Evolutionary conservation across 2,329 filamentous ascomycete species (phyloP), one percentile per base, ranked within the genome.

Genomic region (Arachnopeziza araneosa): DNA sequence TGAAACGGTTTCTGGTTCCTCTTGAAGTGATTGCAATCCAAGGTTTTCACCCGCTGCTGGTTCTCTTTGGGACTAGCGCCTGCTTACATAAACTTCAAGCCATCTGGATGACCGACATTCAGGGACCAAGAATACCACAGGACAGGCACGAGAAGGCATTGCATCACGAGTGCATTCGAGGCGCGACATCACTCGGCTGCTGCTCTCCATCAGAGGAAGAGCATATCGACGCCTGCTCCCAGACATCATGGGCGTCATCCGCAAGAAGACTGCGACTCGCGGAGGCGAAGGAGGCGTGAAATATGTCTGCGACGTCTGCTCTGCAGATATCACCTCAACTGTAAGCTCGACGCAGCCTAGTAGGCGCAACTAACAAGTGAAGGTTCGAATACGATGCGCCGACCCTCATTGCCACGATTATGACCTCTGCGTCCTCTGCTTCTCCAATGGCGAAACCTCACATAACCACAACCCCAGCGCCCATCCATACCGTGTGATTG

Each of bases 241-340:
- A 4, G n/a, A 14, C n/a, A 52, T 24, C 9, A 97, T 97, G 93
- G 93, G 92, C 69, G 89, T 96, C 71, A 96, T 97, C 74, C 89
- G 93, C 73, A 97, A 97, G 81, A 97, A 97, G 79, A 95, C 91
- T 62, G 90, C 89, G 67, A 87, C 88, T 58, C 83, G 90, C 71
- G 91, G 90, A 64, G 91, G 89, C 56, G 91, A 97, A 73, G 92
- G 90, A 54, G 90, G 90, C 64, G 90, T 92, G 32, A 97, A 98
- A 74, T 99, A 96, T 75, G 91, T 98, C 66, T 99, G 95, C 79
- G 96, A 99, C 75, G 88, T 96, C 61, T 99, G 95, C 75, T 96
- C 91, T 52, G 91, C 91, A 60, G 95, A 99, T 75, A 96, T 99
- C 68, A 99, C 95, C 53, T 95, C 93, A 5, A 99, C 95, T 53